These are phyloP conservation scores for Carex sylvatica DNA, from an alignment of 202 grass and related monocot genomes.

Conservation along the genomic window DNA sequence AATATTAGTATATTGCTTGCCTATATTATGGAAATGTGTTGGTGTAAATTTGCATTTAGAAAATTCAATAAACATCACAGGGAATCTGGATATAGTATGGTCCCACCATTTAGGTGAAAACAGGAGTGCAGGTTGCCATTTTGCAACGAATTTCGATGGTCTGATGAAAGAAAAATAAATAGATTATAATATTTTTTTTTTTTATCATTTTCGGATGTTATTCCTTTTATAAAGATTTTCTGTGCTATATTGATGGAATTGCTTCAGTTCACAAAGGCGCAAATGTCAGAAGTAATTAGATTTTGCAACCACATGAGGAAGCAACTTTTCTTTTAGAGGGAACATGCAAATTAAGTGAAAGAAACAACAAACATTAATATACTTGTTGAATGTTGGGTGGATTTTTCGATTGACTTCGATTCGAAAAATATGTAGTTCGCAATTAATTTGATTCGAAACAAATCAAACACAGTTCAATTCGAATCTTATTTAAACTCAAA, in stretches of 20 bases:
- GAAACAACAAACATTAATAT: neutral
- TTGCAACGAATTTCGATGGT: neutral
- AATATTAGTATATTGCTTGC: neutral
- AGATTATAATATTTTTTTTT: neutral
- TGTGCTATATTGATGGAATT: neutral
- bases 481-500: too few species aligned
- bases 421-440: too few species aligned
- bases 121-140: neutral
- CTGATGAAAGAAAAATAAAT: neutral
- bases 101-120: slow-evolving; percentile 20
- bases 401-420: too few species aligned
- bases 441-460: too few species aligned
- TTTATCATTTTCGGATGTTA: neutral
- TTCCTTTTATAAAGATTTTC: neutral
- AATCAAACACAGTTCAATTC: too few species aligned
- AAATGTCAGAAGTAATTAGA: neutral
- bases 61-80: neutral
- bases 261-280: neutral
- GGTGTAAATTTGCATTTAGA: neutral
- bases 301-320: neutral
- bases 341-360: neutral
- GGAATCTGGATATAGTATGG: neutral
- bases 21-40: neutral
- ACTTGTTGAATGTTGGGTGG: neutral
- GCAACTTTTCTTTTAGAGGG: neutral